Conservation (phyloP, 352 stramenopile species). For the Phytophthora podocarpi region DNA sequence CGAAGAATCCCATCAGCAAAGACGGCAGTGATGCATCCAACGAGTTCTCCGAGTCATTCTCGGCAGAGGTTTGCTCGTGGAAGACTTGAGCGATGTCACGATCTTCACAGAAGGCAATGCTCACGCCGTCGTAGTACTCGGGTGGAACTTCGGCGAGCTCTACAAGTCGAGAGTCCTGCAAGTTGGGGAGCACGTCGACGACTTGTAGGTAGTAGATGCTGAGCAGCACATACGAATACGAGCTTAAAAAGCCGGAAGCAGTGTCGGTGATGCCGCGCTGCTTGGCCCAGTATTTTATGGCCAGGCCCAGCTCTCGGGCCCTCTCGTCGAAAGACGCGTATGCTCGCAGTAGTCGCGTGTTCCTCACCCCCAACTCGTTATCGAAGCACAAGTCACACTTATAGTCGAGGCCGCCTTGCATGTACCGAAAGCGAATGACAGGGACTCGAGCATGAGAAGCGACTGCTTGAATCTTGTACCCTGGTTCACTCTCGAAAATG, state of each 20-base stretch:
- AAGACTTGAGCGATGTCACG: slow-evolving; percentile 37
- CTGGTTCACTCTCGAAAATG: slow-evolving; percentile 34
- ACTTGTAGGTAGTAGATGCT: slow-evolving; percentile 95
- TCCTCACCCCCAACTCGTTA: slow-evolving; percentile 71
- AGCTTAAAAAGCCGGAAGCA: slow-evolving; percentile 94
- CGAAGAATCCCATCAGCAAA: slow-evolving; percentile 95
- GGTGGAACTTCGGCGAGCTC: slow-evolving; percentile 34
- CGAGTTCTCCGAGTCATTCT: no score
- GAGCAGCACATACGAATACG: slow-evolving; percentile 98
- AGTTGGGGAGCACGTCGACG: slow-evolving; percentile 91
- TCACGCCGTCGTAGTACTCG: slow-evolving; percentile 49
- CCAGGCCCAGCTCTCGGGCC: slow-evolving; percentile 89
- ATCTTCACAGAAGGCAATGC: slow-evolving; percentile 76
- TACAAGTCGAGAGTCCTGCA: slow-evolving; percentile 86
- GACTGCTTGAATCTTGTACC: slow-evolving; percentile 51
- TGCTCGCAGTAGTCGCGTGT: slow-evolving; percentile 74
- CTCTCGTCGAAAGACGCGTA: slow-evolving; percentile 71
- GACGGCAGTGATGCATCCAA: slow-evolving; percentile 52
- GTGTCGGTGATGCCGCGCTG: slow-evolving; percentile 94
- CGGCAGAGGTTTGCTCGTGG: slow-evolving; percentile 28
- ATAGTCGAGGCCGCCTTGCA: slow-evolving; percentile 25
- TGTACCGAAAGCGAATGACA: slow-evolving; percentile 68
- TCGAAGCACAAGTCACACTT: slow-evolving; percentile 81
- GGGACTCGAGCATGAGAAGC: slow-evolving; percentile 64
- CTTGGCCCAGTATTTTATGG: slow-evolving; percentile 98